Conservation (phyloP, 768 basidiomycete species). For the Hygrophorus russula region DNA sequence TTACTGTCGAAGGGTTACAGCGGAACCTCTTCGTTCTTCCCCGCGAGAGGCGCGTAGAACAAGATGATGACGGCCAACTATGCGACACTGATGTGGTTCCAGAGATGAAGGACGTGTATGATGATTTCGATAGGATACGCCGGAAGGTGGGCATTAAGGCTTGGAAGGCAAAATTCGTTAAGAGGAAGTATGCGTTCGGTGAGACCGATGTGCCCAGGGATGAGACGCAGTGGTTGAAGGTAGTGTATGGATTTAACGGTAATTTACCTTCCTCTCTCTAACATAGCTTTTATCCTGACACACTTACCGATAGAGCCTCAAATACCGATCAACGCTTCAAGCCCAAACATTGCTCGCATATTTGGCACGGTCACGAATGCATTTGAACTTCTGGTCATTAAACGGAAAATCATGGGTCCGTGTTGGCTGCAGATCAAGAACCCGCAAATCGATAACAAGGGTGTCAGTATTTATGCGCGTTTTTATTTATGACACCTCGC, state of each 20-base stretch:
- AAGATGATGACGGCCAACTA: conserved; percentile 46
- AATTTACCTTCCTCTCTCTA: conserved; percentile 12
- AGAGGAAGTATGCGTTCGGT: conserved; percentile 88
- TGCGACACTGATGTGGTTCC: conserved; percentile 71
- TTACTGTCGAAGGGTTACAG: conserved; percentile 76
- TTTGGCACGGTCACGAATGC: conserved; percentile 89
- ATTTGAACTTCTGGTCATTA: conserved; percentile 87
- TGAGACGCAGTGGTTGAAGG: conserved; percentile 84
- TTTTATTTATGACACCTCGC: background rate
- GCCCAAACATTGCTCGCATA: conserved; percentile 76
- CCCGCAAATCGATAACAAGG: conserved; percentile 63
- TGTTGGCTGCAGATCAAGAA: conserved; percentile 90
- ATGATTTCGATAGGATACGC: conserved; percentile 75
- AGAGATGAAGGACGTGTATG: conserved; percentile 57
- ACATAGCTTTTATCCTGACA: conserved; percentile 1
- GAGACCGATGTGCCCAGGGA: conserved; percentile 70
- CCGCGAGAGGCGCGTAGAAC: conserved; percentile 48
- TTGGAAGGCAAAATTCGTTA: conserved; percentile 78
- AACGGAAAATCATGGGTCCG: conserved; percentile 97
- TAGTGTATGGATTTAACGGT: conserved; percentile 86
- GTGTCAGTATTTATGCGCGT: conserved; percentile 52
- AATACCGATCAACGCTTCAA: conserved; percentile 61
- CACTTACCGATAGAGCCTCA: conserved; percentile 42
- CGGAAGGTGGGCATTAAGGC: conserved; percentile 59
- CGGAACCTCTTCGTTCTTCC: conserved; percentile 89